Evolutionary conservation across 495 filamentous ascomycete species (phyloP).

Genomic region (Aspergillus sparsus): DNA sequence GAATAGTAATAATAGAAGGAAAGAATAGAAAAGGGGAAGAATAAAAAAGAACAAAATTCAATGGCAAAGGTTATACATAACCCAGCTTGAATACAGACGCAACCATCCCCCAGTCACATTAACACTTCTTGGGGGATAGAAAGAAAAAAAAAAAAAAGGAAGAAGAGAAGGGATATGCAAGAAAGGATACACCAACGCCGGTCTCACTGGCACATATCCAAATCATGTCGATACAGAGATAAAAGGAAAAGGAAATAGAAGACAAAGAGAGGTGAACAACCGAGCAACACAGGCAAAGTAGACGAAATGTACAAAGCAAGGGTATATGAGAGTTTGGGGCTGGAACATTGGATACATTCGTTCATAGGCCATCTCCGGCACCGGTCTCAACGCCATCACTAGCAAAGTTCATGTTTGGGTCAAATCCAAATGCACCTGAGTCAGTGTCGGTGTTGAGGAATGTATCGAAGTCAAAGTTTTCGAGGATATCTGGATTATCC

Average conservation of each 20-base stretch:
- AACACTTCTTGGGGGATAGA: conserved; percentile 15
- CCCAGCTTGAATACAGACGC: conserved; percentile 38
- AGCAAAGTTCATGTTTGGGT: conserved; percentile 46
- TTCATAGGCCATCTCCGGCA: conserved; percentile 48
- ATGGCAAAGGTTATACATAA: conserved; percentile 27
- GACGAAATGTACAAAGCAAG: conserved; percentile 49
- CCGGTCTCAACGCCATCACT: conserved; percentile 55
- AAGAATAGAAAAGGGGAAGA: conserved; percentile 35
- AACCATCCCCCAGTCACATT: conserved; percentile 15
- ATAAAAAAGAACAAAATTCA: conserved; percentile 26
- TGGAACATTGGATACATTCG: conserved; percentile 42
- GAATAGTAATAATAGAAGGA: conserved; percentile 37
- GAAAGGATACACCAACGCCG: conserved; percentile 48
- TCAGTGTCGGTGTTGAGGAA: conserved; percentile 73
- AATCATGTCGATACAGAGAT: conserved; percentile 28
- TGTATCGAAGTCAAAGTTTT: conserved; percentile 94
- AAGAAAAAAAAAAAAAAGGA: conserved; percentile 11
- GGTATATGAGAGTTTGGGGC: conserved; percentile 49
- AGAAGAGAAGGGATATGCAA: conserved; percentile 33
- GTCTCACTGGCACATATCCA: conserved; percentile 42
- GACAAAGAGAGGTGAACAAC: conserved; percentile 30
- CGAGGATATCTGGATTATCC: conserved; percentile 69
- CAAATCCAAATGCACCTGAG: conserved; percentile 53
- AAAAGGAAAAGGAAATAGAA: conserved; percentile 23
- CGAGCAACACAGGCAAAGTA: conserved; percentile 22